Evolutionary conservation across 1,139 yeast genomes (phyloP).

Genomic region (Pichia sp.): DNA sequence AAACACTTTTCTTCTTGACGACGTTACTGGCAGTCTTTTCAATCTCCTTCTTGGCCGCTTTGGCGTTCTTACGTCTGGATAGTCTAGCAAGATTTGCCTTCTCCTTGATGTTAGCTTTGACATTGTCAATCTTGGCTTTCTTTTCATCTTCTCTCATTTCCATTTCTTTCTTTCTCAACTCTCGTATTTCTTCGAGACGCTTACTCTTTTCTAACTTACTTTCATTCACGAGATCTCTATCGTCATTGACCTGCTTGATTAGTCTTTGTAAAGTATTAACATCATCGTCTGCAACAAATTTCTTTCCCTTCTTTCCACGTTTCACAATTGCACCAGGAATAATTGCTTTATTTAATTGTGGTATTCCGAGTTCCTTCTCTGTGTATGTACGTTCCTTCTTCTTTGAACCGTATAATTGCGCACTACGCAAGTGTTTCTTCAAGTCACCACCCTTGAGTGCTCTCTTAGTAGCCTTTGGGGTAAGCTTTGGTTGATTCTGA

Average conservation of each 20-base stretch:
- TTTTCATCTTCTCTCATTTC: slow-evolving; percentile 76
- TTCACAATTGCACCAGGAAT: slow-evolving; percentile 71
- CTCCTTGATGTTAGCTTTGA: slow-evolving; percentile 68
- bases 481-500: slow-evolving; percentile 52
- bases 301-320: slow-evolving; percentile 89
- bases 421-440: slow-evolving; percentile 58
- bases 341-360: slow-evolving; percentile 72
- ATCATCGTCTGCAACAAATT: slow-evolving; percentile 72
- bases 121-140: slow-evolving; percentile 61
- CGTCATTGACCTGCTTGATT: slow-evolving; percentile 74
- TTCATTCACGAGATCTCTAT: slow-evolving; percentile 74
- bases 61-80: slow-evolving; percentile 63
- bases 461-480: slow-evolving; percentile 48
- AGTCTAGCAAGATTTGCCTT: slow-evolving; percentile 64
- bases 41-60: slow-evolving; percentile 34
- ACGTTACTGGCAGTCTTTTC: slow-evolving; percentile 26
- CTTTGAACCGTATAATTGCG: slow-evolving; percentile 63
- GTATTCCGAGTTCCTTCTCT: slow-evolving; percentile 74
- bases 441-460: slow-evolving; percentile 42
- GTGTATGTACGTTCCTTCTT: slow-evolving; percentile 56
- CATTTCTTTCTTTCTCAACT: slow-evolving; percentile 75
- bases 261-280: slow-evolving; percentile 57
- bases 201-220: slow-evolving; percentile 85
- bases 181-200: slow-evolving; percentile 85
- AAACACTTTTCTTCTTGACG: slow-evolving; percentile 28